Evolutionary conservation across 2,329 filamentous ascomycete genomes (phyloP).

Genomic region (Calonectria naviculata): DNA sequence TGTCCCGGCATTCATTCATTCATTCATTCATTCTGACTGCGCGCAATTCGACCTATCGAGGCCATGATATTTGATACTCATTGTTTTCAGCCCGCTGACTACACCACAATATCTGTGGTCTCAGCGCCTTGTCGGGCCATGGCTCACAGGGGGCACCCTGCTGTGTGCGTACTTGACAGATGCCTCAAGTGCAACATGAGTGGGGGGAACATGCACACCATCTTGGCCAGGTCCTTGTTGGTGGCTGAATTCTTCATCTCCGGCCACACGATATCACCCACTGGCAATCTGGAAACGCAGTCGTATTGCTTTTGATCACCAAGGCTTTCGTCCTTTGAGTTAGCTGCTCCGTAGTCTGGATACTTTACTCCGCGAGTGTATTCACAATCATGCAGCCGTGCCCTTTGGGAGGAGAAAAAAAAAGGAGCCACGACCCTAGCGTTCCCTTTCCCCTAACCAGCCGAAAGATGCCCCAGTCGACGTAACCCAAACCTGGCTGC

Average conservation of each 20-base stretch:
- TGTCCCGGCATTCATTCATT: background rate
- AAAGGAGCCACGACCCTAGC: background rate
- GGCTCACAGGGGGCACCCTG: conserved; percentile 12
- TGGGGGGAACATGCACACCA: conserved; percentile 17
- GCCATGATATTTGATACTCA: background rate
- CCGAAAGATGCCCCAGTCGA: conserved; percentile 20
- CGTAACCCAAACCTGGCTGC: conserved; percentile 22
- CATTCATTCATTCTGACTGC: background rate
- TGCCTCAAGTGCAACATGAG: background rate
- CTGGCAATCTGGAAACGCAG: background rate
- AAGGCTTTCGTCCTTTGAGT: background rate
- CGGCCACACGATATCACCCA: conserved; percentile 4
- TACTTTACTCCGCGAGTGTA: background rate
- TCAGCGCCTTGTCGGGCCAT: background rate
- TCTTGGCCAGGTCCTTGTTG: background rate
- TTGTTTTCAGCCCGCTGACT: background rate
- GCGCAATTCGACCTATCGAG: background rate
- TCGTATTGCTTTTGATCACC: background rate
- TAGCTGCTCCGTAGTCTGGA: background rate
- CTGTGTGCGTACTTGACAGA: conserved; percentile 9
- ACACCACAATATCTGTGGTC: background rate
- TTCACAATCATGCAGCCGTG: background rate
- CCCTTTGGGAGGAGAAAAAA: too few species aligned
- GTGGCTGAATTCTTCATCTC: conserved; percentile 19
- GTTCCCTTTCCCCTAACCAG: conserved; percentile 17